These are phyloP conservation scores for Clitopilus hobsonii DNA, from an alignment of 768 basidiomycete genomes.

Conservation along the genomic window DNA sequence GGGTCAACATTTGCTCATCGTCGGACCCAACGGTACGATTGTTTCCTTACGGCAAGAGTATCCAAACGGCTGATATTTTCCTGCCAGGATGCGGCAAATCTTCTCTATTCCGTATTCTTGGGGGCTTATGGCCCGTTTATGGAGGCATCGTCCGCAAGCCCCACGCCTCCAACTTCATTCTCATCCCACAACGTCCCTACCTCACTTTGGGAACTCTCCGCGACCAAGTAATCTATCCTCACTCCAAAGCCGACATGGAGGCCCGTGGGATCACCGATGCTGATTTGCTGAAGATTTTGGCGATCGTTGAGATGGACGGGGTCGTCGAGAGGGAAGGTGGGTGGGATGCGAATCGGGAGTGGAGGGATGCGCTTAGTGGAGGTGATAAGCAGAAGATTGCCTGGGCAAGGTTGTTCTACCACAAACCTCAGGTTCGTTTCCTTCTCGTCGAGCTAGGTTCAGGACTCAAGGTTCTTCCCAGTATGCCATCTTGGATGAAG, in stretches of 20 bases:
- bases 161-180: constrained; percentile 79
- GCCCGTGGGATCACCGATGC: constrained; percentile 69
- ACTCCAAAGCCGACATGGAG: constrained; percentile 77
- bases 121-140: constrained; percentile 88
- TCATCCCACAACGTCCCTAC: constrained; percentile 96
- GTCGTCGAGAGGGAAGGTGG: constrained; percentile 96
- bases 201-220: constrained; percentile 90
- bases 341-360: constrained; percentile 86
- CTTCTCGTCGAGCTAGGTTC: background rate
- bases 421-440: constrained; percentile 72
- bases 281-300: constrained; percentile 67
- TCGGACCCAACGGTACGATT: constrained; percentile 82
- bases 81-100: constrained; percentile 77
- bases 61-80: background rate
- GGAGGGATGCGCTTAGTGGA: constrained; percentile 90
- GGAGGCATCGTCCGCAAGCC: constrained; percentile 89
- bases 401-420: constrained; percentile 96
- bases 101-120: constrained; percentile 91
- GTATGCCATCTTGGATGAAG: constrained; percentile 97
- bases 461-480: constrained; percentile 21
- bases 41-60: background rate
- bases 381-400: constrained; percentile 98
- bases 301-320: constrained; percentile 76
- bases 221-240: constrained; percentile 96
- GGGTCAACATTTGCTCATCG: constrained; percentile 87